Conservation (phyloP, 2,329 filamentous ascomycete genomes). For the Simplicillium aogashimaense region DNA sequence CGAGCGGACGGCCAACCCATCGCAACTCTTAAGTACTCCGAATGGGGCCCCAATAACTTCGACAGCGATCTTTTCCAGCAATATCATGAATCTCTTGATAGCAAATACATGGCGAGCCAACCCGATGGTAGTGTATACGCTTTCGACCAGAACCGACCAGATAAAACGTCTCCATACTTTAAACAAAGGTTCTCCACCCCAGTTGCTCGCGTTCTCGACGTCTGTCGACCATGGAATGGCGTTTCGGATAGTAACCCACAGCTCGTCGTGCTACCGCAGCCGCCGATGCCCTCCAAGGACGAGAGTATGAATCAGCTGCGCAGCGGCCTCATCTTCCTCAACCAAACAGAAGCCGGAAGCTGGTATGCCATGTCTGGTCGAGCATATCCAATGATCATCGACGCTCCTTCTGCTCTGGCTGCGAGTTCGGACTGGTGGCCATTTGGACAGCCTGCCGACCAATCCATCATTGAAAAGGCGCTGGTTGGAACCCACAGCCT, state of each 20-base stretch:
- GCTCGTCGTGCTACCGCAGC: constrained; percentile 79
- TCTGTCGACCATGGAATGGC: constrained; percentile 65
- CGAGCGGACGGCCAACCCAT: constrained; percentile 65
- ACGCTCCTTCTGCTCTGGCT: constrained; percentile 42
- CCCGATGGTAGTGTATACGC: constrained; percentile 79
- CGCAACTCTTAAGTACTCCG: constrained; percentile 83
- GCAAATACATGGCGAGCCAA: constrained; percentile 78
- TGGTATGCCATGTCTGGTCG: constrained; percentile 92
- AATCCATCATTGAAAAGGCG: constrained; percentile 44
- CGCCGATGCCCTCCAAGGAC: constrained; percentile 50
- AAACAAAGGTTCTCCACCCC: constrained; percentile 63
- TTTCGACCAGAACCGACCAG: constrained; percentile 54
- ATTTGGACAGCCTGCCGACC: constrained; percentile 26
- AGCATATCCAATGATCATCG: constrained; percentile 76
- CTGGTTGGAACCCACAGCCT: constrained; percentile 59
- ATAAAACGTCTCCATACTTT: constrained; percentile 48
- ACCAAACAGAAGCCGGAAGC: constrained; percentile 73
- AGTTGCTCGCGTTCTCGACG: constrained; percentile 81
- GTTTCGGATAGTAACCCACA: constrained; percentile 56
- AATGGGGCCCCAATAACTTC: constrained; percentile 89
- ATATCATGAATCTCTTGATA: constrained; percentile 71
- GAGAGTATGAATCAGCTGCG: constrained; percentile 41
- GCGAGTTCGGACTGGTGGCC: constrained; percentile 32
- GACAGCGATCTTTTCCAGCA: constrained; percentile 81
- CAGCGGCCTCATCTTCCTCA: constrained; percentile 67